A percentile compares a stretch with the other conserved stretches of the same genome.
These are phyloP conservation scores for Arthonia radiata DNA, from an alignment of 495 filamentous ascomycete species.

Conservation along the genomic window DNA sequence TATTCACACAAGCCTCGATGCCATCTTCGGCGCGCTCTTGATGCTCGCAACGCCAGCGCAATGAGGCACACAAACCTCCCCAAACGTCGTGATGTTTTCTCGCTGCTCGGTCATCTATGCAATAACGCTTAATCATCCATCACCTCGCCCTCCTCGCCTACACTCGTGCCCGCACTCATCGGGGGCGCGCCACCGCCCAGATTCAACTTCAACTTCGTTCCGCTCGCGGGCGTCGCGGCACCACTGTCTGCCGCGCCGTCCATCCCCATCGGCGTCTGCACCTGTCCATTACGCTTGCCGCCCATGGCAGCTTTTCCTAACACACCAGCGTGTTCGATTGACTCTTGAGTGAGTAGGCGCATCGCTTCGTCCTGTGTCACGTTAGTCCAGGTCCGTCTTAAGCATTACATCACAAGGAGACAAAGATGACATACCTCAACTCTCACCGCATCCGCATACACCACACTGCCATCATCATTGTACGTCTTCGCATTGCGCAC, in stretches of 20 bases:
- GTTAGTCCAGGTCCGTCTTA: no score
- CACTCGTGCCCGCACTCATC: no score
- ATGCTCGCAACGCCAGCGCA: no score
- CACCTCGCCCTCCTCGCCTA: no score
- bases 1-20: no score
- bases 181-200: no score
- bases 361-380: slow-evolving; percentile 7
- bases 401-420: slow-evolving; percentile 1
- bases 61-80: no score
- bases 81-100: no score
- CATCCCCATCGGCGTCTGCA: neutral
- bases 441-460: slow-evolving; percentile 75
- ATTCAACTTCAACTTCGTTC: slow-evolving; percentile 33
- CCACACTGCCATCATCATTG: slow-evolving; percentile 78
- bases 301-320: slow-evolving; percentile 1
- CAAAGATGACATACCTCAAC: slow-evolving; percentile 49
- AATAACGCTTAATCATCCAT: no score
- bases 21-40: no score
- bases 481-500: slow-evolving; percentile 81
- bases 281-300: neutral
- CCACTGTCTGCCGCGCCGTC: no score
- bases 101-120: no score
- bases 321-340: slow-evolving; percentile 37
- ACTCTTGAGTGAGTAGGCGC: slow-evolving; percentile 33
- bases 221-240: slow-evolving; percentile 18